phyloP scores from a whole-genome alignment of 208 protist species.

The Vickermania spadyakhi region DNA sequence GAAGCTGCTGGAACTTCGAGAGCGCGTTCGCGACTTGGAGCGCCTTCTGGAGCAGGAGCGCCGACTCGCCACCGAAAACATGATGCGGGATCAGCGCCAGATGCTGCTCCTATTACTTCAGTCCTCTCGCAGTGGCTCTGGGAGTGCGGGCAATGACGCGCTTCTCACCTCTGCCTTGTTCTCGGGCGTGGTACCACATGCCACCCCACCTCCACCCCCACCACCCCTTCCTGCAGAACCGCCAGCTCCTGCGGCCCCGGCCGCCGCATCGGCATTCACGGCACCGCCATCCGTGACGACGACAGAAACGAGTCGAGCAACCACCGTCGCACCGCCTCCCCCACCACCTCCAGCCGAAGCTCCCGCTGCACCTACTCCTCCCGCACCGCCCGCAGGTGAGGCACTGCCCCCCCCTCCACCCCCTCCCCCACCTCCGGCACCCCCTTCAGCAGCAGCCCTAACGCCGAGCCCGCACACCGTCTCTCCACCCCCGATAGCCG shows the following conservation, averaged over 20 bases:
- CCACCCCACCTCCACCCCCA: neutral
- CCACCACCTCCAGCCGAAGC: slow-evolving; percentile 1
- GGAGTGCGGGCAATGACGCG: too few species aligned
- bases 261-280: too few species aligned
- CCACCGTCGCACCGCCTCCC: neutral
- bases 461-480: slow-evolving; percentile 1
- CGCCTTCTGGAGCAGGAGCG: slow-evolving; percentile 31
- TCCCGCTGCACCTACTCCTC: neutral
- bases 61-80: neutral
- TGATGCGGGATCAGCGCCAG: neutral
- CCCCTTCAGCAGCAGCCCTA: neutral
- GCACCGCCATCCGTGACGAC: neutral
- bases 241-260: too few species aligned
- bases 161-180: too few species aligned
- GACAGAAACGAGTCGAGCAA: slow-evolving; percentile 1
- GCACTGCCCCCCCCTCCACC: slow-evolving; percentile 3
- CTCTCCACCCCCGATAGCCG: too few species aligned
- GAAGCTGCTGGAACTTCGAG: slow-evolving; percentile 23
- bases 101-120: neutral
- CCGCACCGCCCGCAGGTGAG: slow-evolving; percentile 5
- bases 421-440: neutral
- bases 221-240: neutral
- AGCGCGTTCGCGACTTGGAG: slow-evolving; percentile 43
- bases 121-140: too few species aligned
- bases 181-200: neutral